Base-by-base conservation (phyloP, 2,329 filamentous ascomycete genomes). In the Apiospora hydei region DNA sequence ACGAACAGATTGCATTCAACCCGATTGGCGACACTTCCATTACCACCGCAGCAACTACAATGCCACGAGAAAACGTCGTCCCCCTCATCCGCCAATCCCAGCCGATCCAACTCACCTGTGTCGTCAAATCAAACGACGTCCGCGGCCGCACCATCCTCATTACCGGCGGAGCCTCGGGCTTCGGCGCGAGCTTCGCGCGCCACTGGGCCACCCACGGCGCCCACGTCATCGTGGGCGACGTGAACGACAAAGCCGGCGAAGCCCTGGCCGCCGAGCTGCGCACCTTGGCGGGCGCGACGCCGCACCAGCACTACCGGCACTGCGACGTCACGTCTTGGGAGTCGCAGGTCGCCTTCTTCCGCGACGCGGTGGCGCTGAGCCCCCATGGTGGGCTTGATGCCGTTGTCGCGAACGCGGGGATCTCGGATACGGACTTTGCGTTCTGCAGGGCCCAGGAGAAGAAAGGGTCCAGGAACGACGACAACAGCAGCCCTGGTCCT, bases 261-360 rank as follows among this genome's bases (percentile, higher is more conserved):
- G 53, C 53, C 30, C 53, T 34, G 26, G 53, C 21, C 2, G 53
- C 53, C 5, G 53, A 34, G 53, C 53, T 34, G 2, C 53, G 53
- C 16, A 10, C 53, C 16, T 34, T 34, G 4, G 6, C 53, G 13
- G 53, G 53, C 16, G 26, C 26, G 5, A 38, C 53, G 6, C 53
- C 53, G 6, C 53, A 61, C 30, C 53, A 61, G 53, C 26, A 61
- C 26, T 61, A 61, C 53, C 53, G 53, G 6, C 53, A 61, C 26
- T 61, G 53, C 16, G 53, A 61, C 53, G 53, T 38, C 3, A 14
- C 18, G 7, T 61, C 53, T 0, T 61, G 53, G 53, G 53, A 61
- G 30, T 61, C 53, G 16, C 53, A 61, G 30, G 53, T 3, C 16
- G 53, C 30, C 2, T 38, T 61, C 16, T 61, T 61, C 16, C 53